Evolutionary conservation across 495 filamentous ascomycete genomes (phyloP), one percentile per base, ranked within the genome.

Genomic region (Cairneyella variabilis): DNA sequence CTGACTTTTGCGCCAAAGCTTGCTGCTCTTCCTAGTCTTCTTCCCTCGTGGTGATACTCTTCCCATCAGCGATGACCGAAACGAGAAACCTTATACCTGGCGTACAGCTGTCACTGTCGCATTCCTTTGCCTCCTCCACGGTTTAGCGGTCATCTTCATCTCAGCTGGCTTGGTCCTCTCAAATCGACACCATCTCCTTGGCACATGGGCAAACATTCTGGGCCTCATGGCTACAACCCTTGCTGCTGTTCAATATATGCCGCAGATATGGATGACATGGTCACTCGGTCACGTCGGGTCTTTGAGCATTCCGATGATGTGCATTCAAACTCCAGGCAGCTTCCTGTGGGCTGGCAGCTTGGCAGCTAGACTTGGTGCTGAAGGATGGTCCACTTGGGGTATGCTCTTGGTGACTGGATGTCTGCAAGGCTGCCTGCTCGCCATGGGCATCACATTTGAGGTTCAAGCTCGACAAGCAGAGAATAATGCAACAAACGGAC

Each of bases 291-390:
- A 87, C 56, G 86, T 95, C 1, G 89, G 89, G 30, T 95, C 89
- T 63, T 68, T 98, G 52, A 95, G 90, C 63, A 91, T 98, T 51
- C 87, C 91, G 1, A 97, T 96, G 89, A 98, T 98, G 93, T 86
- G 86, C 65, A 96, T 97, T 38, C 93, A 98, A 67, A 96, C 91
- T 0, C 93, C 93, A 0, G 93, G 93, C 6, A 86, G 86, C 56
- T 84, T 95, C 60, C 71, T 97, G 18, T 97, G 91, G 76, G 90
- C 91, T 2, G 83, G 74, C 16, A 97, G 91, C 69, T 68, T 98
- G 27, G 88, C 85, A 16, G 84, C 79, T 10, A 80, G 93, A 40
- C 76, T 96, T 32, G 93, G 93, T 5, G 71, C 70, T 67, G 82
- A 80, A 18, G 92, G 90, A 11, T 98, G 93, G 93, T 97, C 95